A percentile compares a stretch with the other conserved stretches of the same genome.
Evolutionary conservation across 2,329 filamentous ascomycete species (phyloP).

Genomic region (Leptographium galeiforme): DNA sequence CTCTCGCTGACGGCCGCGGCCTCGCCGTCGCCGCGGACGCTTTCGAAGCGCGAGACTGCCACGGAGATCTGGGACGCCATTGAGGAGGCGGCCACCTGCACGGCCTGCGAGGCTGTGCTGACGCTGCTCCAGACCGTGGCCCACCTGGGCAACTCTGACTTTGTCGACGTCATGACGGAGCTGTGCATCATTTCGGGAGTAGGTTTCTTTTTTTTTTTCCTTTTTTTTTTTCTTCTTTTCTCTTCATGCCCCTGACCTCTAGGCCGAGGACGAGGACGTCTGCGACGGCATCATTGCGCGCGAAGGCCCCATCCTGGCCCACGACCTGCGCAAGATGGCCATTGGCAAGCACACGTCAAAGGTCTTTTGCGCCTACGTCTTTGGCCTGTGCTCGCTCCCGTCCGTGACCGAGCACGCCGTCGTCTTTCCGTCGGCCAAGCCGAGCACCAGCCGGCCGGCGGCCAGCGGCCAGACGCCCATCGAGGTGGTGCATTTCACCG

Average conservation of each 20-base stretch:
- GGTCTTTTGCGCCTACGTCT: constrained; percentile 36
- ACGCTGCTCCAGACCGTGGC: constrained; percentile 21
- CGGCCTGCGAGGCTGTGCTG: constrained; percentile 13
- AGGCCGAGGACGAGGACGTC: constrained; percentile 38
- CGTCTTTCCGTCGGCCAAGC: constrained; percentile 28
- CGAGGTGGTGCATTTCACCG: constrained; percentile 43
- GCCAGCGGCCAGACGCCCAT: constrained; percentile 35
- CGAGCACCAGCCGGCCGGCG: constrained; percentile 20
- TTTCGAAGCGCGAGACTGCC: neutral
- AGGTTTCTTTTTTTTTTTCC: neutral
- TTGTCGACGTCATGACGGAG: constrained; percentile 12
- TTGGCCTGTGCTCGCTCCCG: constrained; percentile 40
- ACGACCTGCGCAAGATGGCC: constrained; percentile 30
- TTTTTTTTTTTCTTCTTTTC: constrained; percentile 16
- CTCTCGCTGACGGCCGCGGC: neutral
- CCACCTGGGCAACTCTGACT: constrained; percentile 19
- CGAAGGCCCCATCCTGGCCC: constrained; percentile 40
- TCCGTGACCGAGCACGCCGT: constrained; percentile 27
- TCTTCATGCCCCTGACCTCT: neutral
- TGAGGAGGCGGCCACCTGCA: neutral
- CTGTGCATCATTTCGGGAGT: constrained; percentile 4
- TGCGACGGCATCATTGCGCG: constrained; percentile 36
- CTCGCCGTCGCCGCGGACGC: neutral
- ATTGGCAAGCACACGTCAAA: constrained; percentile 35
- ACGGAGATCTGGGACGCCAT: neutral